Base-by-base conservation (phyloP, 2,329 filamentous ascomycete genomes). In the Myriosclerotinia duriaeana region DNA sequence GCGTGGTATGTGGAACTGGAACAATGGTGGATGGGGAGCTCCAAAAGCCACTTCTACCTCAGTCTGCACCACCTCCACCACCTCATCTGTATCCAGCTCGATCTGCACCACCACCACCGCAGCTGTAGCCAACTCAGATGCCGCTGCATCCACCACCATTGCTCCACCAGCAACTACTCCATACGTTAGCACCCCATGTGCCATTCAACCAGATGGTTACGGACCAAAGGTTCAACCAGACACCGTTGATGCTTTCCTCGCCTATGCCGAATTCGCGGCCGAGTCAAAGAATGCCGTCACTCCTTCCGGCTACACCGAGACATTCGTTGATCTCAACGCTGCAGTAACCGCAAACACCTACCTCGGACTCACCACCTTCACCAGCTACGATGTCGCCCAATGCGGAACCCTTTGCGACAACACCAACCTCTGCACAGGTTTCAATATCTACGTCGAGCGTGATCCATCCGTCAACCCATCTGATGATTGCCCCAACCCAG, bases 371-470 rank as follows among this genome's bases (percentile, higher is more conserved):
- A 69, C 68, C 46, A 74, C 70, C 30, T 69, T 76, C 17, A 72
- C 66, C 22, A 68, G 61, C 30, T 77, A 77, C 53, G 72, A 77
- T 60, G 67, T 72, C 3, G 56, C 69, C 8, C 52, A 65, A n/a
- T 77, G 75, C 46, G 68, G 70, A 34, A 36, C 63, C 8, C 65
- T 69, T 17, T 77, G 76, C 55, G 69, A 73, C 44, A 58, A 63
- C 22, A 69, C 68, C 6, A 36, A 54, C 22, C 72, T 69, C 12
- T 78, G 76, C 68, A 63, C 61, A 34, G 70, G 67, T 36, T 76
- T 77, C 72, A 78, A 77, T 68, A 68, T 77, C 44, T 76, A 73
- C 70, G 72, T 75, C 63, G 75, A 77, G 69, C 73, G 77, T 46
- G 75, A 78, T 56, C 77, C 77, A 5, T 68, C 66, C 12, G 53